phyloP scores from a whole-genome alignment of 1,284 basidiomycete genomes.

The Ustilago nuda region DNA sequence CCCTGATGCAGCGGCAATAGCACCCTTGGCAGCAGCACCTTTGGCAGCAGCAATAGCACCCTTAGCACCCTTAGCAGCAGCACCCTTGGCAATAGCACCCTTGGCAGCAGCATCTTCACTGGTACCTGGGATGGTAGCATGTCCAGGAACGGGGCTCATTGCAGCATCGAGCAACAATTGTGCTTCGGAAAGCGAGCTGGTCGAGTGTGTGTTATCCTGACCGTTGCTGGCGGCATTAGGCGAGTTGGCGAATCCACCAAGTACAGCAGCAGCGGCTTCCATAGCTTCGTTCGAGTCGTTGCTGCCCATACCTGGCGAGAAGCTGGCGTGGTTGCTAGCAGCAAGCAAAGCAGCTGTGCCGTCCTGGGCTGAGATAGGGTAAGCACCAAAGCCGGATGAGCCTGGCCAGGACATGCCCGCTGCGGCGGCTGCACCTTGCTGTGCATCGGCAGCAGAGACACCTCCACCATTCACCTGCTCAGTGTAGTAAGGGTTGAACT shows the following conservation, averaged over 20 bases:
- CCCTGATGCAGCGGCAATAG: conserved; percentile 2
- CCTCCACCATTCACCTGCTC: conserved; percentile 35
- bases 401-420: conserved; percentile 32
- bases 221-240: conserved; percentile 13
- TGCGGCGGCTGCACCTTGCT: conserved; percentile 14
- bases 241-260: conserved; percentile 50
- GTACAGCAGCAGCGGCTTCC: conserved; percentile 52
- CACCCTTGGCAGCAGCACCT: conserved; percentile 2
- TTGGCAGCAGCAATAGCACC: neutral
- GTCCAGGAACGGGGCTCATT: conserved; percentile 50
- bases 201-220: conserved; percentile 25
- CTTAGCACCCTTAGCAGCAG: neutral
- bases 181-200: conserved; percentile 46
- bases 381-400: conserved; percentile 29
- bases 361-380: conserved; percentile 46
- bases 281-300: conserved; percentile 55
- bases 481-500: conserved; percentile 50
- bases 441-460: conserved; percentile 9
- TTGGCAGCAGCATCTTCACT: conserved; percentile 2
- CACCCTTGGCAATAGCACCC: neutral
- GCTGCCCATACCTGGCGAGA: conserved; percentile 46
- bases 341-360: conserved; percentile 48
- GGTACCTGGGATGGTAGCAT: conserved; percentile 36
- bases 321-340: conserved; percentile 47
- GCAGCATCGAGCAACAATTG: conserved; percentile 53